Conservation (phyloP, 1,284 basidiomycete species). For the Sporisorium iseilematis-ciliati region DNA sequence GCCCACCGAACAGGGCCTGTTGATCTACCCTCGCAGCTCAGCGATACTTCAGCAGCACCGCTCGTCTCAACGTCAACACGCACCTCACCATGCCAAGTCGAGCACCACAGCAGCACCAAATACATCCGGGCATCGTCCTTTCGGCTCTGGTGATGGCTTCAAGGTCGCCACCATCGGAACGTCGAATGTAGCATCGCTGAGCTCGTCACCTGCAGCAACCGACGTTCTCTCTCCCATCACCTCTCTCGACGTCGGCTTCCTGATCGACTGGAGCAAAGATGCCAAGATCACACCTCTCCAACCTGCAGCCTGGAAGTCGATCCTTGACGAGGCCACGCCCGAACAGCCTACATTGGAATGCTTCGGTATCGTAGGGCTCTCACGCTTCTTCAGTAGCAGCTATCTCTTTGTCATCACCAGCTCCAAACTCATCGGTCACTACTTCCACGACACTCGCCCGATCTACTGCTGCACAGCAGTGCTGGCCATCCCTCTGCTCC, state of each 20-base stretch:
- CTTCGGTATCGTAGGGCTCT: conserved; percentile 54
- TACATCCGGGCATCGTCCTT: conserved; percentile 6
- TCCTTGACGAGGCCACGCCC: conserved; percentile 13
- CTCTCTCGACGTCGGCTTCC: conserved; percentile 40
- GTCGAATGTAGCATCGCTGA: conserved; percentile 15
- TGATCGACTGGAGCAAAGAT: conserved; percentile 47
- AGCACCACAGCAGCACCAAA: conserved; percentile 15
- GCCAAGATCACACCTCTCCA: conserved; percentile 31
- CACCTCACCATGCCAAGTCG: conserved; percentile 19
- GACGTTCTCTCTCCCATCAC: conserved; percentile 17
- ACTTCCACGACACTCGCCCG: conserved; percentile 51
- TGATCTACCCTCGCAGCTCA: conserved; percentile 47
- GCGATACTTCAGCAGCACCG: background rate
- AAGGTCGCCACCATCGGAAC: conserved; percentile 39
- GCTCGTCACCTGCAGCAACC: conserved; percentile 7
- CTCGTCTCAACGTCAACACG: conserved; percentile 17
- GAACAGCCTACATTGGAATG: conserved; percentile 30
- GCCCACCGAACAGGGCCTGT: conserved; percentile 38
- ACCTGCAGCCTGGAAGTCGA: conserved; percentile 22
- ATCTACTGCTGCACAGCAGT: conserved; percentile 60
- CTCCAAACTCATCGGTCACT: conserved; percentile 54
- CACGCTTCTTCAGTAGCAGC: conserved; percentile 57
- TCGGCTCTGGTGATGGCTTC: conserved; percentile 48
- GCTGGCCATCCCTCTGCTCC: conserved; percentile 54
- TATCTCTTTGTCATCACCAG: conserved; percentile 62